A percentile compares a stretch with the other conserved stretches of the same genome.
These are phyloP conservation scores for Rhynchospora tenuis DNA, from an alignment of 176 grass and related monocot species.

Conservation along the genomic window DNA sequence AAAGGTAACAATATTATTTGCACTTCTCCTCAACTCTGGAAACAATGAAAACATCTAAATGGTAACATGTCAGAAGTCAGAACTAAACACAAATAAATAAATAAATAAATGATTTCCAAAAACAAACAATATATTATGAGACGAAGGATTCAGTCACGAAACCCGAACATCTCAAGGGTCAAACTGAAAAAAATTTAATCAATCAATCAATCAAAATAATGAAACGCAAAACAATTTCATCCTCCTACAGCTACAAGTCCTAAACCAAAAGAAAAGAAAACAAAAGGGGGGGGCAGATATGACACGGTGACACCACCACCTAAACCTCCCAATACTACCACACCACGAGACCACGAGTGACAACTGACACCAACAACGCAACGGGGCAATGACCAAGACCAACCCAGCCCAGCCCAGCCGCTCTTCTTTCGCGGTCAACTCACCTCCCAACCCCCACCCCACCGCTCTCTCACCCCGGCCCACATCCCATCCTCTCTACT, in stretches of 20 bases:
- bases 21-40: background rate
- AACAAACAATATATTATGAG: background rate
- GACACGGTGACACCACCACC: too few relatives aligned
- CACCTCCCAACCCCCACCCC: constrained; percentile 34
- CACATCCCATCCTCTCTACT: constrained; percentile 23
- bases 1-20: background rate
- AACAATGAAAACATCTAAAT: background rate
- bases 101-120: background rate
- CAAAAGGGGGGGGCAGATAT: background rate
- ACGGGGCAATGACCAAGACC: background rate
- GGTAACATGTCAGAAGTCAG: background rate
- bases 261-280: background rate
- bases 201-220: background rate
- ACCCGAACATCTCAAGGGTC: background rate
- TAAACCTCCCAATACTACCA: constrained; percentile 28
- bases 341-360: too few relatives aligned
- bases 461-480: constrained; percentile 14
- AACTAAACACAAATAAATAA: too few relatives aligned
- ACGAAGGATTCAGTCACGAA: background rate
- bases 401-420: constrained; percentile 22
- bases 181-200: background rate
- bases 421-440: constrained; percentile 44
- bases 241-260: too few relatives aligned
- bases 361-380: constrained; percentile 39
- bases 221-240: background rate